Base-by-base conservation (phyloP, 2,329 filamentous ascomycete species). In the Zymoseptoria tritici region DNA sequence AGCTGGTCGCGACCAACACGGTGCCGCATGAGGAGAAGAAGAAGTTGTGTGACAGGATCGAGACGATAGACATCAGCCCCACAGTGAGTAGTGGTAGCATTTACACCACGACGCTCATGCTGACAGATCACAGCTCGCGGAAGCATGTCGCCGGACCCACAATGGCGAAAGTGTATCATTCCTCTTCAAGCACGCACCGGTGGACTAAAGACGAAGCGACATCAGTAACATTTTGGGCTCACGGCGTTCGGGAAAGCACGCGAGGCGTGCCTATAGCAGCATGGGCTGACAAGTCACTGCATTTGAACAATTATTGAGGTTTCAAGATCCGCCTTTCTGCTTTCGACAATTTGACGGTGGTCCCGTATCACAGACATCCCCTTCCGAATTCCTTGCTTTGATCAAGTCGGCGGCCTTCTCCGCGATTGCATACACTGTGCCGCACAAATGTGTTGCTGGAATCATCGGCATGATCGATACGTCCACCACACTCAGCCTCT, bases 1-100 rank as follows among this genome's bases (percentile, higher is more conserved):
- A 88, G 68, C 79, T 97, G 46, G 91, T 97, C 13, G 91, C 96
- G 42, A 96, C 92, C 54, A 96, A 97, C 77, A 96, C 89, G 1
- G 89, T 93, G 11, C 88, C 89, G 4, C 83, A 91, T 66, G 84
- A 86, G 64, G 89, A 91, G 73, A 93, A 95, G 81, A 87, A 88
- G 73, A 85, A 87, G 71, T 77, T 81, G 50, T 95, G 92, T 76
- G 82, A 85, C 60, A 88, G 89, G 75, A 84, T 97, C 64, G 87
- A 91, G 76, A 92, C 92, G 59, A 96, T 97, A 73, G 92, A 97
- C 75, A 90, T 97, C 68, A 91, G 88, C 69, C 88, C 90, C 50
- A 96, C 91, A 42, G 77, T 79, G 65, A 74, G 77, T 74, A 22
- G 8, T 29, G 9, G 26, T 29, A 29, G 26, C 26, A 20, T 20